Percentiles rank a stretch among this genome's conserved stretches.
phyloP scores from a whole-genome alignment of 106 monocot species.

The Dendrobium huoshanense region DNA sequence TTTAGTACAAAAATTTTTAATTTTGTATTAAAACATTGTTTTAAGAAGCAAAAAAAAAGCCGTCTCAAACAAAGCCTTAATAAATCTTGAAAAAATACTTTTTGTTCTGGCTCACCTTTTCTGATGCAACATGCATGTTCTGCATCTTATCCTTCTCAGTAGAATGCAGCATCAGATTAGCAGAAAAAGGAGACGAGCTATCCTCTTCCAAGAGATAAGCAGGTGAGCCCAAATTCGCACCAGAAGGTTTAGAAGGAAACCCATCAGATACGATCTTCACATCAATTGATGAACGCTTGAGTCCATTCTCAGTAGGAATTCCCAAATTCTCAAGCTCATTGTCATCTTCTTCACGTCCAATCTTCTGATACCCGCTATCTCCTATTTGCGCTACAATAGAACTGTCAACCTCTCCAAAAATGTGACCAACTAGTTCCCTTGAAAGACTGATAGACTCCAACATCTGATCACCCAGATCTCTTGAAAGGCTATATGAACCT shows the following conservation, averaged over 20 bases:
- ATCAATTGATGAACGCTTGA: slow-evolving; percentile 12
- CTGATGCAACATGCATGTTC: slow-evolving; percentile 6
- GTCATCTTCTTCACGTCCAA: slow-evolving; percentile 12
- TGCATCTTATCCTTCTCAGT: slow-evolving; percentile 23
- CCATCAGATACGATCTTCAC: slow-evolving; percentile 7
- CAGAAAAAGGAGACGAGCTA: slow-evolving; percentile 23
- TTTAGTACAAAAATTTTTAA: no score
- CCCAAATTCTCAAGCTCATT: slow-evolving; percentile 2
- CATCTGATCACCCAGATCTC: slow-evolving; percentile 30
- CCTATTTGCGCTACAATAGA: slow-evolving; percentile 41
- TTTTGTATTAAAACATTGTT: no score
- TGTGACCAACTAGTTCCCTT: slow-evolving; percentile 26
- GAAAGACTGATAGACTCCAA: slow-evolving; percentile 41
- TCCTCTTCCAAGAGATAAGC: slow-evolving; percentile 14
- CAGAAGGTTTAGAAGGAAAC: not conserved
- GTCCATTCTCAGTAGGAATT: slow-evolving; percentile 11
- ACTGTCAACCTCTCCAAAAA: slow-evolving; percentile 42
- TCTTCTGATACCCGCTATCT: slow-evolving; percentile 44
- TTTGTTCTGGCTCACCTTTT: slow-evolving; percentile 1
- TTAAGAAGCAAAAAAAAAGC: no score
- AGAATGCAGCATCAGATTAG: slow-evolving; percentile 22
- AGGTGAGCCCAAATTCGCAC: not conserved
- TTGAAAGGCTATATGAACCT: slow-evolving; percentile 30
- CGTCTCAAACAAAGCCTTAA: not conserved
- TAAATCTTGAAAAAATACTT: not conserved